Evolutionary conservation across 441 rosid species (phyloP), one percentile per base, ranked within the genome.

Genomic region (Erodium trifolium): DNA sequence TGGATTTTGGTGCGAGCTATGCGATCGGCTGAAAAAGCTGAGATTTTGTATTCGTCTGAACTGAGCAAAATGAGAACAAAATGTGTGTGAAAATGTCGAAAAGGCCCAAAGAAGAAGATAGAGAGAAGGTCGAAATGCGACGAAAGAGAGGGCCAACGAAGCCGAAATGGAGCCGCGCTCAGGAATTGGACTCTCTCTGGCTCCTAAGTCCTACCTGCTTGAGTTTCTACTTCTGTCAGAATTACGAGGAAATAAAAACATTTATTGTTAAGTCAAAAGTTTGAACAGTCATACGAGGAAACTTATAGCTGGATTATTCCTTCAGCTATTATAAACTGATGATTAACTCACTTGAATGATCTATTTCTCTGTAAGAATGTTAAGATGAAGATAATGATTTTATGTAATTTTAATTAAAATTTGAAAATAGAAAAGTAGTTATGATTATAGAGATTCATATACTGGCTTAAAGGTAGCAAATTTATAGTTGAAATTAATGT

Each of bases 21-120:
- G 55, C 29, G 64, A 59, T 59, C 64, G 34, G 64, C 64, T 60
- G 13, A 60, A 60, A 60, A 60, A 19, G 64, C 64, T 19, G 35
- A 23, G 63, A 18, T 59, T 59, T 59, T 59, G 29, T 19, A 17
- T 59, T 59, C 63, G 63, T 18, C 8, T 9, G 63, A 2, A 59
- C 31, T 59, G 63, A 23, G 5, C 13, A 59, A 59, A 59, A 59
- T 59, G 63, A 18, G 63, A 59, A 59, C 12, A 9, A 9, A 19
- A 59, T 59, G 31, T 18, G 63, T 59, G 27, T 23, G 27, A 0
- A 59, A 59, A n/a, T 47, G 55, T 23, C 27, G 27, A 23, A 23
- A 23, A 23, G 2, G 27, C 27, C 27, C 27, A 23, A 23, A 23
- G 27, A 23, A 23, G 27, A 23, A 23, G 27, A 23, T 23, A 23